Conservation (phyloP, 2,329 filamentous ascomycete genomes). For the Phyllosticta citriasiana region DNA sequence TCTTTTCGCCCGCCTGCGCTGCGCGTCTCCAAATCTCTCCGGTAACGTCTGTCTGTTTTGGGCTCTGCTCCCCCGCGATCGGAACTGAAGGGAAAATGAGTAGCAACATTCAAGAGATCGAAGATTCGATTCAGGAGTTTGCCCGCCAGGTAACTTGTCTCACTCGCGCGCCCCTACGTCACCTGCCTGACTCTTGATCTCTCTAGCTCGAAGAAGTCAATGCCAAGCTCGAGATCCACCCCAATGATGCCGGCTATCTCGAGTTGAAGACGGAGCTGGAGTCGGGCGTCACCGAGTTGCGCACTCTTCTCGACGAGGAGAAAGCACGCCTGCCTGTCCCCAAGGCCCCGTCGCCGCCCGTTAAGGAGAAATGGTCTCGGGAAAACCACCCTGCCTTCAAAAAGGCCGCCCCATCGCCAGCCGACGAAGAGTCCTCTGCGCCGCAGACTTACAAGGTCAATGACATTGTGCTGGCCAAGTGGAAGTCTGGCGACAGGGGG, state of each 20-base stretch:
- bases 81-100: slow-evolving; percentile 12
- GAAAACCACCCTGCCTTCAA: slow-evolving; percentile 69
- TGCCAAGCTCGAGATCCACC: slow-evolving; percentile 66
- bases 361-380: slow-evolving; percentile 55
- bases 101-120: slow-evolving; percentile 7
- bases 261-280: slow-evolving; percentile 72
- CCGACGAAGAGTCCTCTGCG: slow-evolving; percentile 2
- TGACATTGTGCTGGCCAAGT: slow-evolving; percentile 83
- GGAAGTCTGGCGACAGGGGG: slow-evolving; percentile 75
- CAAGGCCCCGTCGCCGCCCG: slow-evolving; percentile 31
- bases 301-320: slow-evolving; percentile 72
- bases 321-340: slow-evolving; percentile 47
- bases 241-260: slow-evolving; percentile 68
- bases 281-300: slow-evolving; percentile 67
- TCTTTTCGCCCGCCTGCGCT: neutral
- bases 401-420: slow-evolving; percentile 32
- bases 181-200: neutral
- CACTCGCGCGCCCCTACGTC: neutral
- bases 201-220: slow-evolving; percentile 66
- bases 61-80: slow-evolving; percentile 2
- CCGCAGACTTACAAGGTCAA: slow-evolving; percentile 61
- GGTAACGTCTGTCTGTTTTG: slow-evolving; percentile 9
- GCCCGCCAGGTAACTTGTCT: slow-evolving; percentile 3
- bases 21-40: neutral
- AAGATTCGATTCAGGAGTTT: slow-evolving; percentile 6